A percentile compares a stretch with the other conserved stretches of the same genome.
These are phyloP conservation scores for Hymenochaete sp. DNA, from an alignment of 1,284 basidiomycete species.

Conservation along the genomic window DNA sequence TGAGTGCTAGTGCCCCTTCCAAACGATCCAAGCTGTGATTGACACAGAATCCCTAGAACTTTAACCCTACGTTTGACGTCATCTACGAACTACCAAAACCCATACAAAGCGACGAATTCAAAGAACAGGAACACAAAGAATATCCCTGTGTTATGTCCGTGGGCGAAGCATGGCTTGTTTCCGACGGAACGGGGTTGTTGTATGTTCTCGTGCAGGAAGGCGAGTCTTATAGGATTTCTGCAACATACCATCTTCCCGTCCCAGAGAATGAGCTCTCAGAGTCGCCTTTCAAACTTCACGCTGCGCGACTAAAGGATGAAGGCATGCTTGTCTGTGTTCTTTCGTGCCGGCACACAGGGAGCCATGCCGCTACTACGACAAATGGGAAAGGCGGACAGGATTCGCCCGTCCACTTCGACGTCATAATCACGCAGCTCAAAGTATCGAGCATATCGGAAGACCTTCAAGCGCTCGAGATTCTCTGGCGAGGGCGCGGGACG, in stretches of 20 bases:
- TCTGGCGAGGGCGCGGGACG: conserved; percentile 64
- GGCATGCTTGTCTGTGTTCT: conserved; percentile 37
- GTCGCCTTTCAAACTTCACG: conserved; percentile 55
- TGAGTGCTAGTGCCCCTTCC: conserved; percentile 29
- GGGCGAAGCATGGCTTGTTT: conserved; percentile 44
- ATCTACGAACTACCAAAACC: conserved; percentile 54
- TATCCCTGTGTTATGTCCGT: conserved; percentile 71
- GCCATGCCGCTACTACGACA: background rate
- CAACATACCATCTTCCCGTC: conserved; percentile 42
- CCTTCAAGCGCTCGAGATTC: conserved; percentile 35
- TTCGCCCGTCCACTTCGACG: too few species aligned
- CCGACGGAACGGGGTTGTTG: conserved; percentile 66
- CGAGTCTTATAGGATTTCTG: conserved; percentile 32
- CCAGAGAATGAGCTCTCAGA: conserved; percentile 21
- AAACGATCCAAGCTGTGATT: conserved; percentile 17
- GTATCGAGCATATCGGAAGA: conserved; percentile 36
- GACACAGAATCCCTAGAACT: conserved; percentile 36
- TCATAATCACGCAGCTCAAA: conserved; percentile 16
- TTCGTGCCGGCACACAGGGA: conserved; percentile 16
- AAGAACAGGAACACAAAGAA: conserved; percentile 43
- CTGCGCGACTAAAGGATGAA: conserved; percentile 29
- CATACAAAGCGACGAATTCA: conserved; percentile 30
- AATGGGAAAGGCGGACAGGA: conserved; percentile 11
- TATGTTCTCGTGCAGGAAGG: conserved; percentile 39
- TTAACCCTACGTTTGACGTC: conserved; percentile 45